A percentile compares a stretch with the other conserved stretches of the same genome.
These are phyloP conservation scores for Exserohilum turcica DNA, from an alignment of 2,329 filamentous ascomycete genomes.

Conservation along the genomic window DNA sequence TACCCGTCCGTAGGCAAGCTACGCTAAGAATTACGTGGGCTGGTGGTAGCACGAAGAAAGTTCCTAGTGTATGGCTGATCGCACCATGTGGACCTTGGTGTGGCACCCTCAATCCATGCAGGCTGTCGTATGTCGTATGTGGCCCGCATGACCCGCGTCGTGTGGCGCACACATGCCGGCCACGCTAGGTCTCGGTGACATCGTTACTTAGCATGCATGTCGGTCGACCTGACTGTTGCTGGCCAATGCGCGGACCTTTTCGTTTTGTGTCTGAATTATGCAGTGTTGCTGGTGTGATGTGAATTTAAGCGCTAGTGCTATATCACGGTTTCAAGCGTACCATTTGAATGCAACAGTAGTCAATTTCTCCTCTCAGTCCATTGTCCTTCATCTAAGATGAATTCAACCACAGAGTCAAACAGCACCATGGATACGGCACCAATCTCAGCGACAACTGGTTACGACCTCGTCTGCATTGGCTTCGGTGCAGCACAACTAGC, in stretches of 20 bases:
- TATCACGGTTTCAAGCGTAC: slow-evolving; percentile 7
- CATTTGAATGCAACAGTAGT: background rate
- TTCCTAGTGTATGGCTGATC: slow-evolving; percentile 26
- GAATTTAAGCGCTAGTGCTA: slow-evolving; percentile 9
- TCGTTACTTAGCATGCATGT: slow-evolving; percentile 17
- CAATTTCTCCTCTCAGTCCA: background rate
- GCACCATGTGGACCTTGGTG: slow-evolving; percentile 33
- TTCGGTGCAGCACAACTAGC: slow-evolving; percentile 45
- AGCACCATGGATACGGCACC: slow-evolving; percentile 18
- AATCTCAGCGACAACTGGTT: slow-evolving; percentile 22
- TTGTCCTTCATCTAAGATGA: slow-evolving; percentile 23
- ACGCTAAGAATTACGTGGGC: slow-evolving; percentile 7
- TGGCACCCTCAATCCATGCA: slow-evolving; percentile 20
- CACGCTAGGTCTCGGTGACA: slow-evolving; percentile 29
- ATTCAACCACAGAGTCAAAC: slow-evolving; percentile 22
- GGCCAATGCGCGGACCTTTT: slow-evolving; percentile 22
- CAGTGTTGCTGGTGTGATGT: slow-evolving; percentile 5
- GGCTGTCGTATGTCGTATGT: slow-evolving; percentile 26
- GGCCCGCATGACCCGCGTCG: background rate
- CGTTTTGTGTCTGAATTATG: slow-evolving; percentile 13
- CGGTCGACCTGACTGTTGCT: slow-evolving; percentile 9
- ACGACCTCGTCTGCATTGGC: slow-evolving; percentile 45
- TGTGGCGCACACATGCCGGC: slow-evolving; percentile 5
- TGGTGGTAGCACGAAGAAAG: slow-evolving; percentile 14
- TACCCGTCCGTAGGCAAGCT: slow-evolving; percentile 14